Evolutionary conservation across 805 yeast genomes (phyloP), one percentile per base, ranked within the genome.

Genomic region (Wickerhamiella galacta): DNA sequence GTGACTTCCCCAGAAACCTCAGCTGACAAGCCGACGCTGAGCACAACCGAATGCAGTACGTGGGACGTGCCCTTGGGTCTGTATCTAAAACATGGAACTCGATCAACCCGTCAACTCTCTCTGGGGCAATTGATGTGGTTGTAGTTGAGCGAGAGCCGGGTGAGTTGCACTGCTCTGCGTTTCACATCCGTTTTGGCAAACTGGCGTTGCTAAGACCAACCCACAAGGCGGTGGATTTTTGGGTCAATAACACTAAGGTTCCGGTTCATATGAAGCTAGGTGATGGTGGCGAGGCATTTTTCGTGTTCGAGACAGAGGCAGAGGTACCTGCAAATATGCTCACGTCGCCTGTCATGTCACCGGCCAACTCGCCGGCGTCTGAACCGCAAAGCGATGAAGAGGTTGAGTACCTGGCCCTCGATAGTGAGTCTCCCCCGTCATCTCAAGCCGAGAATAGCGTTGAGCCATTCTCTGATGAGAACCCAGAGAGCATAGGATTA

Each of bases 11-110:
- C n/a, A n/a, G n/a, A n/a, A n/a, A n/a, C n/a, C n/a, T n/a, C n/a
- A n/a, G n/a, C n/a, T n/a, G n/a, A n/a, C n/a, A n/a, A n/a, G n/a
- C n/a, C n/a, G n/a, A n/a, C n/a, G n/a, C n/a, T n/a, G n/a, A n/a
- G n/a, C n/a, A n/a, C n/a, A n/a, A n/a, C n/a, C n/a, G n/a, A 17
- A 87, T 87, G 96, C 96, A 87, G 57, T 87, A 83, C 73, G 90
- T 87, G 42, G 95, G 94, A 12, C 69, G 93, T 50, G 95, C 94
- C 14, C 75, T 92, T 38, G 95, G 82, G 20, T 77, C 93, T 23
- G 93, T 90, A 6, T 85, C 94, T 37, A 83, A 83, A 54, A 90
- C 95, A 31, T 87, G 95, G 96, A 82, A 83, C 43, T 81, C 95
- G 18, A 72, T 90, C 43, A 90, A 90, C 48, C 98, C 98, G 2